Evolutionary conservation across 805 yeast species (phyloP).

Genomic region (Candida parachauliodes): DNA sequence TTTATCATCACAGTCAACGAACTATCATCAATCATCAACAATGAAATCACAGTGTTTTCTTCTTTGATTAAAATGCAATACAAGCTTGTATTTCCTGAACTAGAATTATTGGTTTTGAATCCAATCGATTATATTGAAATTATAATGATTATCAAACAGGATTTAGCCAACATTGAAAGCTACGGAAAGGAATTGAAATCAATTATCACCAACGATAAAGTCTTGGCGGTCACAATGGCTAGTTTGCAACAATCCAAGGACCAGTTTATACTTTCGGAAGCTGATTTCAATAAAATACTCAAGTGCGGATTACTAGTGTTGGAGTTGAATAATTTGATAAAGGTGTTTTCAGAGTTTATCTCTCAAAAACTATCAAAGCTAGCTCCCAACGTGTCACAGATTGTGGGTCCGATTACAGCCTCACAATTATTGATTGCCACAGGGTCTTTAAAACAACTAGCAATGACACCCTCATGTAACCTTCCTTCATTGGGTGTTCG

Average conservation of each 20-base stretch:
- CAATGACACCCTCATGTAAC: conserved; percentile 78
- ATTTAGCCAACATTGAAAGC: conserved; percentile 26
- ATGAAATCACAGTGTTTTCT: conserved; percentile 51
- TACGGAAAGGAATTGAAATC: conserved; percentile 34
- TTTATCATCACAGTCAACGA: conserved; percentile 54
- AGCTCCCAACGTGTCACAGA: conserved; percentile 77
- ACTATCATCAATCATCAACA: conserved; percentile 48
- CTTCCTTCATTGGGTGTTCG: conserved; percentile 69
- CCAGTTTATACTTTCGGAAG: conserved; percentile 19
- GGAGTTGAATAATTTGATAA: conserved; percentile 41
- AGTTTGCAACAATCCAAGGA: conserved; percentile 47
- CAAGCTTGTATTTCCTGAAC: conserved; percentile 63
- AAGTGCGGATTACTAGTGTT: conserved; percentile 48
- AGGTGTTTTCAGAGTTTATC: conserved; percentile 49
- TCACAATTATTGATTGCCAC: conserved; percentile 66
- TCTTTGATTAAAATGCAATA: conserved; percentile 51
- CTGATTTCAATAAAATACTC: conserved; percentile 34
- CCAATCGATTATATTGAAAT: conserved; percentile 60
- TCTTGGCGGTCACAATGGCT: conserved; percentile 72
- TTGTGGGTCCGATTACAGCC: conserved; percentile 70
- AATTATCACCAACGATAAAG: conserved; percentile 58
- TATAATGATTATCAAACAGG: conserved; percentile 49
- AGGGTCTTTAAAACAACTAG: conserved; percentile 66
- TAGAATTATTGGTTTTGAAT: conserved; percentile 57
- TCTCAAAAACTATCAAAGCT: conserved; percentile 51